Conservation (phyloP, 1,284 basidiomycete species). For the Xanthoconium separans region DNA sequence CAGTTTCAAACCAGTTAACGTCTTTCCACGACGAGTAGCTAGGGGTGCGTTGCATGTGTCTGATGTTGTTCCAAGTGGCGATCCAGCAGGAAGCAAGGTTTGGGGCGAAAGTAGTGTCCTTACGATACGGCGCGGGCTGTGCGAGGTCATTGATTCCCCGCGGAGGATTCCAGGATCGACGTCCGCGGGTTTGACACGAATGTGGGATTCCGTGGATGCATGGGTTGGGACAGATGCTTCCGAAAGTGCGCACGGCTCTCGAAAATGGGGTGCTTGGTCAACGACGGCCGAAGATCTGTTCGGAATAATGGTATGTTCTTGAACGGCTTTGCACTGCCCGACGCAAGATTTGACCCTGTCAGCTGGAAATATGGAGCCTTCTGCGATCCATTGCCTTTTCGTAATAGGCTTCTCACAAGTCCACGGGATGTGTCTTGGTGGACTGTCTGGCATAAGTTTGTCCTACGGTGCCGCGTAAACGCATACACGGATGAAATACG, state of each 20-base stretch:
- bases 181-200: constrained; percentile 11
- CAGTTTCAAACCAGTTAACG: constrained; percentile 41
- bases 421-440: constrained; percentile 50
- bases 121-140: not conserved
- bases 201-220: constrained; percentile 1
- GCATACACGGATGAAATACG: not conserved
- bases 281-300: not conserved
- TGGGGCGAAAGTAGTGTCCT: not conserved
- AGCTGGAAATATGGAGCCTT: constrained; percentile 50
- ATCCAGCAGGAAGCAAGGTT: not conserved
- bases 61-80: not conserved
- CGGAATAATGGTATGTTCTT: not conserved
- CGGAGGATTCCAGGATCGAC: constrained; percentile 4
- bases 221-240: constrained; percentile 1
- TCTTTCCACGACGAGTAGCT: constrained; percentile 55
- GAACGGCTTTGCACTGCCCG: constrained; percentile 18
- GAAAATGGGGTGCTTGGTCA: constrained; percentile 1
- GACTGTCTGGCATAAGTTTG: constrained; percentile 30
- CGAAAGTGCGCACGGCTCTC: not conserved
- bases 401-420: constrained; percentile 32
- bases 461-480: constrained; percentile 26
- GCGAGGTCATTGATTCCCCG: constrained; percentile 7
- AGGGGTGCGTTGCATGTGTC: constrained; percentile 32
- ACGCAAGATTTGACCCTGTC: constrained; percentile 37
- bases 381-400: constrained; percentile 45